Conservation (phyloP, 371 early-diverging fungal species). For the Rhizomucor miehei region DNA sequence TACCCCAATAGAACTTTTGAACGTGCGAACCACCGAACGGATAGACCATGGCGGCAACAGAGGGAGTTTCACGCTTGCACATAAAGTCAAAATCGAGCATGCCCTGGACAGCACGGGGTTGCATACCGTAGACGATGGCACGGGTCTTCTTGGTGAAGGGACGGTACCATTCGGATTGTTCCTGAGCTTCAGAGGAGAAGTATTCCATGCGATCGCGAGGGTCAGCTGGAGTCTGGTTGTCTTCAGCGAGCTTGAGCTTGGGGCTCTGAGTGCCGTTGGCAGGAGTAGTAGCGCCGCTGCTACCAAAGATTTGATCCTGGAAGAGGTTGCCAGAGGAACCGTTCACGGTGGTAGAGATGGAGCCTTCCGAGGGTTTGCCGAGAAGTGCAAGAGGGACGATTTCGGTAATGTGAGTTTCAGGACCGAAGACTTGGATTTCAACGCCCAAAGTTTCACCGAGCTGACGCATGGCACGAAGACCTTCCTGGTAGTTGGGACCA, state of each 20-base stretch:
- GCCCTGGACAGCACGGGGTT: slow-evolving; percentile 98
- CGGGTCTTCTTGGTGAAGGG: slow-evolving; percentile 92
- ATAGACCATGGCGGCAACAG: slow-evolving; percentile 98
- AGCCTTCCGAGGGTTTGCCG: slow-evolving; percentile 43
- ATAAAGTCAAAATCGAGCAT: slow-evolving; percentile 99
- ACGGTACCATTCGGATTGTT: slow-evolving; percentile 57
- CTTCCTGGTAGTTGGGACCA: slow-evolving; percentile 99
- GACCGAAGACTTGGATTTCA: slow-evolving; percentile 94
- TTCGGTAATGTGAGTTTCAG: slow-evolving; percentile 97
- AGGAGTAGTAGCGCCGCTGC: slow-evolving; percentile 28
- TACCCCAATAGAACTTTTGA: slow-evolving; percentile 99
- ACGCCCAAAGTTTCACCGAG: slow-evolving; percentile 91
- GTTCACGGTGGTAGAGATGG: slow-evolving; percentile 17
- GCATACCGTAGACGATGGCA: slow-evolving; percentile 96
- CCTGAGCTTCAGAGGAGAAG: slow-evolving; percentile 30
- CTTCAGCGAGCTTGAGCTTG: slow-evolving; percentile 33
- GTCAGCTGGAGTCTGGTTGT: slow-evolving; percentile 39
- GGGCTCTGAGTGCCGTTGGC: slow-evolving; percentile 30
- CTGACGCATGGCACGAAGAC: slow-evolving; percentile 92
- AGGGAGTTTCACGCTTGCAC: slow-evolving; percentile 94
- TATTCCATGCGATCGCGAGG: slow-evolving; percentile 59
- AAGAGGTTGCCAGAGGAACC: slow-evolving; percentile 64
- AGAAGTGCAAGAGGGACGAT: slow-evolving; percentile 93
- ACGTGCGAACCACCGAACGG: slow-evolving; percentile 98
- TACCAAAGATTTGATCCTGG: slow-evolving; percentile 63